phyloP scores from a whole-genome alignment of 805 yeast species.

The Spathaspora hagerdaliae region DNA sequence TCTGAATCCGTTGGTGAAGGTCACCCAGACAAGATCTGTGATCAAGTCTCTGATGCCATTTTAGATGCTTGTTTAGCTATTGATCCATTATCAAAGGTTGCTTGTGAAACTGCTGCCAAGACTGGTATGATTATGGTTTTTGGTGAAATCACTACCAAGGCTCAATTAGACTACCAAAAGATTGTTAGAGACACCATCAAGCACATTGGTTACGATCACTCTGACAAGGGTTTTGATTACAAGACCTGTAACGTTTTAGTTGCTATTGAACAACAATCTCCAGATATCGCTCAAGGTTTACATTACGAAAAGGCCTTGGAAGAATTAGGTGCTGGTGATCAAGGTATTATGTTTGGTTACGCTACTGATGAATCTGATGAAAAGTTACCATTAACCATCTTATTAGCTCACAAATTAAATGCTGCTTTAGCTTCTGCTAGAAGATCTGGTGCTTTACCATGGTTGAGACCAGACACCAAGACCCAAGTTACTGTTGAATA shows the following conservation, averaged over 20 bases:
- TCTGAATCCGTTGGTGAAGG: conserved; percentile 94
- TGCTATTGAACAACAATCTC: conserved; percentile 99
- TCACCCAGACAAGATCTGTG: conserved; percentile 95
- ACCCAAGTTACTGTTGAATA: conserved; percentile 99
- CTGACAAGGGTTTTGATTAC: conserved; percentile 97
- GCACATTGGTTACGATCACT: conserved; percentile 95
- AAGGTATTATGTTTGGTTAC: conserved; percentile 99
- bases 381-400: conserved; percentile 89
- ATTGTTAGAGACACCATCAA: conserved; percentile 97
- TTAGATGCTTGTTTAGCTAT: conserved; percentile 94
- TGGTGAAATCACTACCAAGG: conserved; percentile 98
- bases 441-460: conserved; percentile 88
- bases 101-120: conserved; percentile 98
- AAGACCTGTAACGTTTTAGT: conserved; percentile 98
- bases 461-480: conserved; percentile 99
- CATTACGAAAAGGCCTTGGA: conserved; percentile 94
- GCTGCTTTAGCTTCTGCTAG: conserved; percentile 96
- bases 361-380: conserved; percentile 99
- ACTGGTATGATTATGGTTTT: conserved; percentile 99
- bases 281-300: conserved; percentile 98
- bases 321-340: conserved; percentile 99
- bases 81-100: conserved; percentile 98
- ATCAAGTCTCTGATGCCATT: conserved; percentile 97
- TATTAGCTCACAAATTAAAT: conserved; percentile 93
- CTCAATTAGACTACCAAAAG: conserved; percentile 93